Evolutionary conservation across 2,329 filamentous ascomycete genomes (phyloP).

Genomic region (Scedosporium boydii): DNA sequence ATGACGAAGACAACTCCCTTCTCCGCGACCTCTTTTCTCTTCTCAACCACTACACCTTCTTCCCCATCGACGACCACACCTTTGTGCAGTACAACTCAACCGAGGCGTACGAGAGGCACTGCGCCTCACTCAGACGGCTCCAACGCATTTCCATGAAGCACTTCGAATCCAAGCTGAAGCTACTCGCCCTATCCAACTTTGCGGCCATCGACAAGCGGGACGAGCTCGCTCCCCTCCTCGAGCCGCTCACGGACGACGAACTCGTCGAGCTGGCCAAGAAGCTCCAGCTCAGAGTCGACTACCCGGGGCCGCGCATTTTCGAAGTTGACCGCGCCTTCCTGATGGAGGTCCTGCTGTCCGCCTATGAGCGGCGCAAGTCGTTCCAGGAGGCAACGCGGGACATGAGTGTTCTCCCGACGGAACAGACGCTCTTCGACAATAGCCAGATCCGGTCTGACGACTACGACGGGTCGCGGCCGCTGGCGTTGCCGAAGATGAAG

Average conservation of each 20-base stretch:
- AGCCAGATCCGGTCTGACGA: conserved; percentile 71
- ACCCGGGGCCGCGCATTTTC: conserved; percentile 62
- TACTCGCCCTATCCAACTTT: conserved; percentile 87
- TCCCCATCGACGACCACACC: conserved; percentile 85
- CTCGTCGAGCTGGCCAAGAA: conserved; percentile 57
- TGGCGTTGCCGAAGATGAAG: conserved; percentile 90
- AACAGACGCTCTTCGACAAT: conserved; percentile 68
- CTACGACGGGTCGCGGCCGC: conserved; percentile 77
- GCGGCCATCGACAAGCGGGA: conserved; percentile 72
- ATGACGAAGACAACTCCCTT: conserved; percentile 63
- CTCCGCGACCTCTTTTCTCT: conserved; percentile 72
- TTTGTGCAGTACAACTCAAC: conserved; percentile 63
- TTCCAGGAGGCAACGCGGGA: conserved; percentile 72
- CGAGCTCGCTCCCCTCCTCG: conserved; percentile 70
- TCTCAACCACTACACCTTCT: conserved; percentile 79
- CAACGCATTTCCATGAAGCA: conserved; percentile 70
- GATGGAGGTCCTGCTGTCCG: conserved; percentile 63
- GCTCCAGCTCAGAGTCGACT: conserved; percentile 72
- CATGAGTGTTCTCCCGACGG: conserved; percentile 74
- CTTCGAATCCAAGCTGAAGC: conserved; percentile 84
- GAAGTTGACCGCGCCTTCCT: conserved; percentile 53
- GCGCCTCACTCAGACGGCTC: conserved; percentile 63
- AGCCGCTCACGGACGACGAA: conserved; percentile 64
- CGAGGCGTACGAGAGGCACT: conserved; percentile 73
- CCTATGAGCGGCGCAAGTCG: conserved; percentile 66